Evolutionary conservation across 2,329 filamentous ascomycete genomes (phyloP), one percentile per base, ranked within the genome.

Genomic region (Acrodontium crateriforme): DNA sequence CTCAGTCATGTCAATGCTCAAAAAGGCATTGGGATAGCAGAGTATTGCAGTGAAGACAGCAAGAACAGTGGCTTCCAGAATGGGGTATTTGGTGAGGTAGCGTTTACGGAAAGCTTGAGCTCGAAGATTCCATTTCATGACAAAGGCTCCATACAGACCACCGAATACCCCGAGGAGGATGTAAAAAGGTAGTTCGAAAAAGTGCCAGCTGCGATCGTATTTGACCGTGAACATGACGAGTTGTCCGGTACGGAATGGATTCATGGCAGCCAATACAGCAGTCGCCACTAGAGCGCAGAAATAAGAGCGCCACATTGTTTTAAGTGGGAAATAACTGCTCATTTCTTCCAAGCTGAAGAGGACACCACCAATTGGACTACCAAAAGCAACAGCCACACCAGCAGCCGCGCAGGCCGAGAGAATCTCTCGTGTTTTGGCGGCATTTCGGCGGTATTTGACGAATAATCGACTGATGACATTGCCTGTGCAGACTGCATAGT

Each of bases 181-280:
- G 55, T 92, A 98, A 50, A 95, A 95, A 15, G 93, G 56, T 3
- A 89, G 67, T 52, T 98, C 89, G 49, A 98, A 98, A 47, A 93
- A 93, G 58, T 98, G 89, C 89, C 89, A 98, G 21, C 80, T 78
- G 21, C 87, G 78, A 54, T 95, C 87, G 50, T 98, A 98, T 45
- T 74, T 74, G 46, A 98, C 87, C 46, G 93, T 85, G 56, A 98
- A 98, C 87, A 98, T 95, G 70, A 98, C 89, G 22, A 98, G 68
- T 50, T 98, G 89, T 12, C 89, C 89, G 0, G 89, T 95, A 28
- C 89, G 67, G 58, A 98, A 98, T 13, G 89, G 89, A 44, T 98
- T 98, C 82, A 98, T 92, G 33, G 81, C 82, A 15, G 89, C 78
- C 20, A 98, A 60, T 10, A 93, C 83, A 27, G 84, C 83, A 1